Percentiles rank a stretch among this genome's conserved stretches.
These are phyloP conservation scores for Fraxinus pennsylvanica DNA, from an alignment of 257 asterid genomes.

Conservation along the genomic window DNA sequence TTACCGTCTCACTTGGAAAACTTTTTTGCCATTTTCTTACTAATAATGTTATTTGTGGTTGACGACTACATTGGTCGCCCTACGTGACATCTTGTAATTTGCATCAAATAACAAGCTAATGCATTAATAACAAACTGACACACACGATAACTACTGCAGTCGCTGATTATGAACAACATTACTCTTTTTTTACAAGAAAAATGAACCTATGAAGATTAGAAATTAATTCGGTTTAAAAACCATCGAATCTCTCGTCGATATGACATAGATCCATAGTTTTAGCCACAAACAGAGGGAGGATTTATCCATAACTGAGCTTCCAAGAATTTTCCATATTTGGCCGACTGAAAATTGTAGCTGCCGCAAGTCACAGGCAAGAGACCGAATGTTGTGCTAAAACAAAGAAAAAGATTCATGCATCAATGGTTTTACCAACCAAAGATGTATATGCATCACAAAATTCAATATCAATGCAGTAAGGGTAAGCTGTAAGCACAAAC, in stretches of 20 bases:
- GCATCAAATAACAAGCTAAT: too few relatives aligned
- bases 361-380: constrained; percentile 15
- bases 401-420: not conserved
- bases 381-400: constrained; percentile 2
- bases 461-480: not conserved
- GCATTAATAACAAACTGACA: too few relatives aligned
- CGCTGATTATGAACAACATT: too few relatives aligned
- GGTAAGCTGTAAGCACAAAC: not conserved
- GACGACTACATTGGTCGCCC: too few relatives aligned
- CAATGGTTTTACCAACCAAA: not conserved
- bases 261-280: constrained; percentile 1
- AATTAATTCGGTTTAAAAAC: not conserved
- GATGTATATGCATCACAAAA: not conserved
- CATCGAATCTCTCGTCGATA: too few relatives aligned
- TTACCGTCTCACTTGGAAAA: not conserved
- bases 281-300: constrained; percentile 12
- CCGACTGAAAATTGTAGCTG: constrained; percentile 24
- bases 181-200: constrained; percentile 7
- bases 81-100: too few relatives aligned
- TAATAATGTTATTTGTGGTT: too few relatives aligned
- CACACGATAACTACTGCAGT: too few relatives aligned
- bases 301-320: constrained; percentile 20
- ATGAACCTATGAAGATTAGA: constrained; percentile 5
- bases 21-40: not conserved
- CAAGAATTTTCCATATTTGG: constrained; percentile 21